phyloP scores from a whole-genome alignment of 495 filamentous ascomycete species.

The Friedmanniomyces simplex region DNA sequence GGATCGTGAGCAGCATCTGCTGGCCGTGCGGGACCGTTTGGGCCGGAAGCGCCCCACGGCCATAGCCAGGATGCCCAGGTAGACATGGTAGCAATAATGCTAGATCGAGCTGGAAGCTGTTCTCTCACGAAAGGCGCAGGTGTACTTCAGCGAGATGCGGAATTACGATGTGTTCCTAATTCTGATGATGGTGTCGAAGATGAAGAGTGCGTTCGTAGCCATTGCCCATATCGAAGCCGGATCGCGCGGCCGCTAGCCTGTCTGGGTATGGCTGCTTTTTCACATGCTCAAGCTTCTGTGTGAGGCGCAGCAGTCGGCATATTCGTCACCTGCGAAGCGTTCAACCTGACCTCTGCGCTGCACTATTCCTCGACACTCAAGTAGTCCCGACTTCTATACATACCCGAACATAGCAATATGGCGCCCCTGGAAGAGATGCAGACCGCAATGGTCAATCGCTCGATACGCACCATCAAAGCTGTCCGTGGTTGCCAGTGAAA shows the following conservation, averaged over 20 bases:
- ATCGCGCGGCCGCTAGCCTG: no score
- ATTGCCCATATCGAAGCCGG: no score
- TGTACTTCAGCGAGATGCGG: no score
- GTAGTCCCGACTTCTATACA: no score
- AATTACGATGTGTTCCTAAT: no score
- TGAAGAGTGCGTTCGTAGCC: no score
- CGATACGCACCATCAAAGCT: constrained; percentile 74
- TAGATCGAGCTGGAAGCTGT: no score
- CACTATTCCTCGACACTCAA: no score
- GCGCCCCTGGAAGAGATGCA: constrained; percentile 24
- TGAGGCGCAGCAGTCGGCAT: neutral
- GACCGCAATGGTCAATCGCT: constrained; percentile 57
- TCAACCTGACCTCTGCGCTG: no score
- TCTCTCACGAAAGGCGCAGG: no score
- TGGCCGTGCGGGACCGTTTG: neutral
- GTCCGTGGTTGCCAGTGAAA: no score
- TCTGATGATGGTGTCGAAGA: no score
- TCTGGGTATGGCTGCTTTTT: neutral
- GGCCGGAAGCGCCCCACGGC: neutral
- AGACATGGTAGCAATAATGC: neutral
- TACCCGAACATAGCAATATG: constrained; percentile 17
- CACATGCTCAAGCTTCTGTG: neutral
- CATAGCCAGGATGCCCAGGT: constrained; percentile 1
- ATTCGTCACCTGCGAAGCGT: neutral
- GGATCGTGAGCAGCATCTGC: constrained; percentile 14